Conservation (phyloP, 2,329 filamentous ascomycete genomes). For the Tolypocladium pustulatum region DNA sequence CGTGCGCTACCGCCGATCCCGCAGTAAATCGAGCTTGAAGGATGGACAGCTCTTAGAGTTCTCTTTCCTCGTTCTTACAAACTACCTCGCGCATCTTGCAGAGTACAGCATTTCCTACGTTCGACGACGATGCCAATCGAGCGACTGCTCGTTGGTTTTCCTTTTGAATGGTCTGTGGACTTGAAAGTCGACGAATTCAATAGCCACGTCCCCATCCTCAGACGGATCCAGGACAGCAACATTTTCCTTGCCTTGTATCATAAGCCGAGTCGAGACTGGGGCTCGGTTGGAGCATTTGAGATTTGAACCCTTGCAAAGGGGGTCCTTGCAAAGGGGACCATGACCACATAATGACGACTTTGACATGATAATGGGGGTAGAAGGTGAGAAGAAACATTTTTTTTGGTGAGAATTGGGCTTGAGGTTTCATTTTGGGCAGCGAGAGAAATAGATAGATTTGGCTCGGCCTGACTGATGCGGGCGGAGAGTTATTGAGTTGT, state of each 20-base stretch:
- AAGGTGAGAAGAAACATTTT: not conserved
- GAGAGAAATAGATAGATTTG: not conserved
- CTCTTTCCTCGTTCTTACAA: not conserved
- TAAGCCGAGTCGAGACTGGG: not conserved
- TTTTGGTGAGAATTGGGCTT: not conserved
- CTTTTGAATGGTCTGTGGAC: not conserved
- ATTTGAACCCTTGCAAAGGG: not conserved
- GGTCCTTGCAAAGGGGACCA: not conserved
- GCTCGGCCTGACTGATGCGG: not conserved
- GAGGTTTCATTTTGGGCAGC: not conserved
- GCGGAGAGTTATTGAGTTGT: not conserved
- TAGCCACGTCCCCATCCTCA: not conserved
- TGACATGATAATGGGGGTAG: not conserved
- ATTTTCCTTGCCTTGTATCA: not conserved
- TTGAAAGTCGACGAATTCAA: not conserved
- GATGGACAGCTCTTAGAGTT: not conserved
- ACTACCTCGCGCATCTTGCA: not conserved
- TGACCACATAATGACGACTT: not conserved
- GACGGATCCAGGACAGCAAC: not conserved
- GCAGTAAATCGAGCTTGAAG: slow-evolving; percentile 10
- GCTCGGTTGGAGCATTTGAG: not conserved
- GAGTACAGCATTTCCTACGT: not conserved
- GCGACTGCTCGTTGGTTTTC: not conserved
- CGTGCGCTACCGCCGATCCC: slow-evolving; percentile 45
- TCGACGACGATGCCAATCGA: not conserved